These are phyloP conservation scores for Arxiozyma heterogenica DNA, from an alignment of 1,139 yeast genomes.

Conservation along the genomic window DNA sequence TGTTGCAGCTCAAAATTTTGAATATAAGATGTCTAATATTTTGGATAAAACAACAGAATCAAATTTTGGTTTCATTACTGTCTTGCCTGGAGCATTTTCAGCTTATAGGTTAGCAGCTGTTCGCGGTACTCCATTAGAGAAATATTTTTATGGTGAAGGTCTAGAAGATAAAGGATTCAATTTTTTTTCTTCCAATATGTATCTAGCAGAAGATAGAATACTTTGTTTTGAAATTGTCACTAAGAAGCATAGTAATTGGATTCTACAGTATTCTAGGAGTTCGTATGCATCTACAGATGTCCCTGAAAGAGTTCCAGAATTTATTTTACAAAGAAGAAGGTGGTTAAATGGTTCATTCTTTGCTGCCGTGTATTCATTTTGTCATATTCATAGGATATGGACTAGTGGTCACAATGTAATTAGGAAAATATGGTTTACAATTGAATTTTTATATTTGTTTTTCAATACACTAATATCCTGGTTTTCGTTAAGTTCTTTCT, in stretches of 20 bases:
- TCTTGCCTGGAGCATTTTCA: conserved; percentile 87
- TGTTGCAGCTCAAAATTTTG: conserved; percentile 89
- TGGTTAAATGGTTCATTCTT: conserved; percentile 97
- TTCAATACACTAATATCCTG: conserved; percentile 61
- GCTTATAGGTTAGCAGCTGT: conserved; percentile 80
- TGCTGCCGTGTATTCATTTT: conserved; percentile 78
- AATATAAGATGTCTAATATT: conserved; percentile 85
- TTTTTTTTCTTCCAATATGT: conserved; percentile 89
- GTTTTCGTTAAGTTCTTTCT: conserved; percentile 77
- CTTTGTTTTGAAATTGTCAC: conserved; percentile 88
- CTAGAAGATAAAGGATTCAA: conserved; percentile 49
- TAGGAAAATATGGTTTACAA: conserved; percentile 61
- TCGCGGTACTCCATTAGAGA: conserved; percentile 73
- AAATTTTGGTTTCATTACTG: conserved; percentile 78
- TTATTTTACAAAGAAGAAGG: conserved; percentile 84
- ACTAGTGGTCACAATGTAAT: conserved; percentile 63
- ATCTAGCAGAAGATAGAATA: conserved; percentile 90
- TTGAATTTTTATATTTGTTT: conserved; percentile 73
- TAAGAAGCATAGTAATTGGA: conserved; percentile 72
- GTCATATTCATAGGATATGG: conserved; percentile 68
- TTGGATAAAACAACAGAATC: conserved; percentile 88
- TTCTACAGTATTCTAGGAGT: conserved; percentile 74
- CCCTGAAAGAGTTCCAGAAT: conserved; percentile 79
- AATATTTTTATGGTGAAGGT: conserved; percentile 89
- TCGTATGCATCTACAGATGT: conserved; percentile 96